Conservation (phyloP, 352 stramenopile genomes). For the Globisporangium yorkense region DNA sequence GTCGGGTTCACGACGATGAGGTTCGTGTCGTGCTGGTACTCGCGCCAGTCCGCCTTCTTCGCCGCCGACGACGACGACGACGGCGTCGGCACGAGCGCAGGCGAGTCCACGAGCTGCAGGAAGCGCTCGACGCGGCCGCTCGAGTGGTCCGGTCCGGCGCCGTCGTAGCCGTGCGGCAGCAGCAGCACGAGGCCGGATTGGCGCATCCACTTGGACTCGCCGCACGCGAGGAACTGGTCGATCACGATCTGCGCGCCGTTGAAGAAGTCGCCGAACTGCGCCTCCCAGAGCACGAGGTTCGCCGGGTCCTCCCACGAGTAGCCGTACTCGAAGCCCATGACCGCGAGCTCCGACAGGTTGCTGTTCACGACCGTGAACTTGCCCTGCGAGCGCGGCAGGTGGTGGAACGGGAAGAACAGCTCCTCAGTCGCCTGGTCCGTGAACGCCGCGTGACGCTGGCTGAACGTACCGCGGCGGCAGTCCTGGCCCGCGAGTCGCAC, state of each 20-base stretch:
- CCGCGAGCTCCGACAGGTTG: constrained; percentile 81
- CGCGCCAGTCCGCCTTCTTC: constrained; percentile 42
- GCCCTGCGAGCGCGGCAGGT: constrained; percentile 36
- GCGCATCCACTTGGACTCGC: constrained; percentile 88
- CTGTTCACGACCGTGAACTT: constrained; percentile 71
- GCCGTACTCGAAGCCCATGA: constrained; percentile 88
- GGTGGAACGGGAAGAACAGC: constrained; percentile 69
- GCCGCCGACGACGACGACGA: constrained; percentile 11
- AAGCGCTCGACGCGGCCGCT: constrained; percentile 82
- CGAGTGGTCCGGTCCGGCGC: constrained; percentile 84
- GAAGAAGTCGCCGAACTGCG: constrained; percentile 89
- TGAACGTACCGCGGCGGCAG: constrained; percentile 86
- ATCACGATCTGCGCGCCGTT: constrained; percentile 89
- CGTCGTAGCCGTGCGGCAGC: constrained; percentile 86
- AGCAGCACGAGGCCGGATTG: constrained; percentile 81
- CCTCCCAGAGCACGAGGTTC: constrained; percentile 87
- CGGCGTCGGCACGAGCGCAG: constrained; percentile 28
- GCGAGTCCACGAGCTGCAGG: constrained; percentile 80
- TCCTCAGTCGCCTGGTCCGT: constrained; percentile 77
- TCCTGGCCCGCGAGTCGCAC: constrained; percentile 86
- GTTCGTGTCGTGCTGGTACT: constrained; percentile 74
- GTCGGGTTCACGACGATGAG: constrained; percentile 82
- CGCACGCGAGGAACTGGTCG: constrained; percentile 83
- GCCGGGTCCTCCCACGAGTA: constrained; percentile 83
- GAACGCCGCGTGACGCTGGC: constrained; percentile 83